Evolutionary conservation across 2,329 filamentous ascomycete genomes (phyloP).

Genomic region (Fusarium continuum): DNA sequence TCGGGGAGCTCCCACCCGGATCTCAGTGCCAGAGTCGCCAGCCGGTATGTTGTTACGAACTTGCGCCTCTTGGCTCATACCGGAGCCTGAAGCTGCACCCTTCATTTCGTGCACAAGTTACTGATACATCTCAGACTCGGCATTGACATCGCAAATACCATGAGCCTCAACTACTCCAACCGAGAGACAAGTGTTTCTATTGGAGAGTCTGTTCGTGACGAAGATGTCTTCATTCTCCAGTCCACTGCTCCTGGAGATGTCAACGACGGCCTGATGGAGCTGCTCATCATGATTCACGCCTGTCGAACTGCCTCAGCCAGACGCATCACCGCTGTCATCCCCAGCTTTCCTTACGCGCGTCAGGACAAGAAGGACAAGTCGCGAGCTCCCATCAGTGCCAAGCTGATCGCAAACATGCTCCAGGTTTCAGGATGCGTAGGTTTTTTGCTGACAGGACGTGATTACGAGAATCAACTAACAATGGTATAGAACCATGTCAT

Average conservation of each 20-base stretch:
- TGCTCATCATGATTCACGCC: slow-evolving; percentile 97
- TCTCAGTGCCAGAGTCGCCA: slow-evolving; percentile 57
- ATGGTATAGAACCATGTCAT: slow-evolving; percentile 67
- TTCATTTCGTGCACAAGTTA: slow-evolving; percentile 15
- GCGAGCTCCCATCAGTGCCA: slow-evolving; percentile 94
- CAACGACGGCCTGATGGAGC: slow-evolving; percentile 98
- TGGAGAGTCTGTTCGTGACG: slow-evolving; percentile 93
- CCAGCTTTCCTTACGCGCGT: slow-evolving; percentile 95
- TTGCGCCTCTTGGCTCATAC: background rate
- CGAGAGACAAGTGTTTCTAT: slow-evolving; percentile 92
- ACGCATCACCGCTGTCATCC: slow-evolving; percentile 93
- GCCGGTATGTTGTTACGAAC: slow-evolving; percentile 49
- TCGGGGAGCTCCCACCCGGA: slow-evolving; percentile 60
- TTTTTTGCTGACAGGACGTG: slow-evolving; percentile 1
- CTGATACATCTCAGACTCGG: slow-evolving; percentile 66
- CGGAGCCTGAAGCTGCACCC: slow-evolving; percentile 1
- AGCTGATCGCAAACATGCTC: slow-evolving; percentile 97
- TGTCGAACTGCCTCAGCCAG: slow-evolving; percentile 77
- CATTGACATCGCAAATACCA: slow-evolving; percentile 80
- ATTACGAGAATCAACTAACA: slow-evolving; percentile 12
- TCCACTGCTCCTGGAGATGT: slow-evolving; percentile 95
- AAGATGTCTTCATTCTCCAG: slow-evolving; percentile 98
- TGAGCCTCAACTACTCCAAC: slow-evolving; percentile 86
- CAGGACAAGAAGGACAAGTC: slow-evolving; percentile 98
- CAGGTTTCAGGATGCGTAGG: slow-evolving; percentile 84